Percentiles rank a stretch among this genome's conserved stretches.
phyloP scores from a whole-genome alignment of 139 green algal species.

The Chlorella sp. region DNA sequence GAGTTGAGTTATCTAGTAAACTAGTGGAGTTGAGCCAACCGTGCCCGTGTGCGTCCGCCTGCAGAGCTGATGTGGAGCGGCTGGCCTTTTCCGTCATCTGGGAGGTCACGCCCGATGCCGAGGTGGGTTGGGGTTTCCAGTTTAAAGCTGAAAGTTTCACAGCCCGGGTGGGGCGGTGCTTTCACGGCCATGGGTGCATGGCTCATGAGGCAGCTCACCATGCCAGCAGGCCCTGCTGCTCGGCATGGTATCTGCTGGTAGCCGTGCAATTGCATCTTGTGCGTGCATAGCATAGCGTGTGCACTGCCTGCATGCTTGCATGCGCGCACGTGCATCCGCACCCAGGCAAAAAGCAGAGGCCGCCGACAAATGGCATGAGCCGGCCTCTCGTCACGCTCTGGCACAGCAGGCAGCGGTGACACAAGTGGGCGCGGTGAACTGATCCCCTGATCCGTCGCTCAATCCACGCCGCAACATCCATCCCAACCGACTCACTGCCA shows the following conservation, averaged over 20 bases:
- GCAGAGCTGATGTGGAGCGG: constrained; percentile 80
- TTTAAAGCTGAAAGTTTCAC: too few relatives aligned
- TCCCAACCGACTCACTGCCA: neutral
- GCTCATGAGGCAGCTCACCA: too few relatives aligned
- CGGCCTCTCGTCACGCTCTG: constrained; percentile 6
- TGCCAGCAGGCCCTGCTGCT: too few relatives aligned
- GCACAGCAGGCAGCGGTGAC: neutral
- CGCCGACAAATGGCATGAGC: neutral
- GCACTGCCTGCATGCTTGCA: too few relatives aligned
- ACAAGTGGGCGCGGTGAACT: neutral
- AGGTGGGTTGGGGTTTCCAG: constrained; percentile 35
- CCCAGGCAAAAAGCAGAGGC: neutral
- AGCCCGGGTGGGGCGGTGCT: too few relatives aligned
- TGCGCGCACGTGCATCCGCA: neutral
- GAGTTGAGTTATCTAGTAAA: too few relatives aligned
- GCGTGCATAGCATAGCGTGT: too few relatives aligned
- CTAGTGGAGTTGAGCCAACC: too few relatives aligned
- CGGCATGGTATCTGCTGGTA: too few relatives aligned
- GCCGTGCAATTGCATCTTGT: neutral
- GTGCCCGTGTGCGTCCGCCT: too few relatives aligned
- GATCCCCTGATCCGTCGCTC: neutral
- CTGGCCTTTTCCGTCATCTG: constrained; percentile 95
- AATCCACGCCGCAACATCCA: constrained; percentile 12
- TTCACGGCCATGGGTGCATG: too few relatives aligned
- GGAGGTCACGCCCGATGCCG: constrained; percentile 82